Conservation (phyloP, 2,329 filamentous ascomycete species). For the Neofusicoccum ribis region DNA sequence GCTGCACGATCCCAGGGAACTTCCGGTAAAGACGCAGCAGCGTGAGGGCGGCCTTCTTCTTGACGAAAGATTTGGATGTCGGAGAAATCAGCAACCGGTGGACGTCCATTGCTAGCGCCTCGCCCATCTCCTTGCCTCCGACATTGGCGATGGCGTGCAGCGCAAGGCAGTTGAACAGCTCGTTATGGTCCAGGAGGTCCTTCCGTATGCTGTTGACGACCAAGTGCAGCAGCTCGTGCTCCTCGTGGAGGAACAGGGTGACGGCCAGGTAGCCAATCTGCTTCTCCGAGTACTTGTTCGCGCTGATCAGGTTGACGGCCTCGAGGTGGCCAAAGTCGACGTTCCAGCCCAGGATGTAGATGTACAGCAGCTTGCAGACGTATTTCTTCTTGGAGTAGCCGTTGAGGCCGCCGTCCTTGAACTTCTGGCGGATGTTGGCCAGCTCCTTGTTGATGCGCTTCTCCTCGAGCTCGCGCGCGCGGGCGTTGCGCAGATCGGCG, state of each 20-base stretch:
- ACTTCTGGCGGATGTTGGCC: slow-evolving; percentile 97
- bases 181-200: slow-evolving; percentile 90
- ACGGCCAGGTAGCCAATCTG: slow-evolving; percentile 98
- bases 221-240: slow-evolving; percentile 91
- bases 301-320: slow-evolving; percentile 95
- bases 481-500: slow-evolving; percentile 89
- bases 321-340: slow-evolving; percentile 98
- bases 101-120: slow-evolving; percentile 87
- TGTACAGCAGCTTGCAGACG: slow-evolving; percentile 98
- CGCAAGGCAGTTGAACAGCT: slow-evolving; percentile 95
- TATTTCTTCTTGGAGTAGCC: slow-evolving; percentile 99
- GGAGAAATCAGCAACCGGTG: slow-evolving; percentile 93
- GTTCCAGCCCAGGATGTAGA: slow-evolving; percentile 98
- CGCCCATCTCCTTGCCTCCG: slow-evolving; percentile 93
- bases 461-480: slow-evolving; percentile 93
- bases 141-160: slow-evolving; percentile 98
- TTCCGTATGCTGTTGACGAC: slow-evolving; percentile 99
- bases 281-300: slow-evolving; percentile 97
- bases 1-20: slow-evolving; percentile 87
- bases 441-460: slow-evolving; percentile 99
- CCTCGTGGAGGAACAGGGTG: slow-evolving; percentile 93
- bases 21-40: slow-evolving; percentile 93
- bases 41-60: slow-evolving; percentile 97
- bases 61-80: slow-evolving; percentile 96
- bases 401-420: slow-evolving; percentile 90